Evolutionary conservation across 305 asterid species (phyloP).

Genomic region (Euphrasia arctica): DNA sequence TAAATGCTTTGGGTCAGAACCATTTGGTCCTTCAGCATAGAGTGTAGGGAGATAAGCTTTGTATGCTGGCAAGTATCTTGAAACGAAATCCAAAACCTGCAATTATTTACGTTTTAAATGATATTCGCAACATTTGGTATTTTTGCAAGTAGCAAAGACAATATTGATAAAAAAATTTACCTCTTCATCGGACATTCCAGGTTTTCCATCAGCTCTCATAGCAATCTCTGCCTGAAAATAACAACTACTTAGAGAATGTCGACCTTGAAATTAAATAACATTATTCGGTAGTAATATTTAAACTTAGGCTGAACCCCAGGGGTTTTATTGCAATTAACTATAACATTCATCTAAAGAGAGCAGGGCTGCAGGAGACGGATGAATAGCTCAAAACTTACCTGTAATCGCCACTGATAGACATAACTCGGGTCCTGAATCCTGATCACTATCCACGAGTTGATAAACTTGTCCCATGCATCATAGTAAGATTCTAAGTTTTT

Average conservation of each 20-base stretch:
- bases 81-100: conserved; percentile 90
- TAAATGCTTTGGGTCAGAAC: conserved; percentile 68
- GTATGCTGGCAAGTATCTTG: conserved; percentile 93
- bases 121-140: not conserved
- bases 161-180: conserved; percentile 29
- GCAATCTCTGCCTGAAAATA: conserved; percentile 84
- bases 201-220: conserved; percentile 78
- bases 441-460: conserved; percentile 86
- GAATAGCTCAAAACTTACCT: conserved; percentile 40
- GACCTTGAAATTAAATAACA: not conserved
- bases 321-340: not conserved
- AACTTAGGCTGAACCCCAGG: not conserved
- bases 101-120: conserved; percentile 6
- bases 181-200: conserved; percentile 93
- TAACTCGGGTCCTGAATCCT: conserved; percentile 85
- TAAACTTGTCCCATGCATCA: conserved; percentile 89
- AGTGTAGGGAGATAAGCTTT: conserved; percentile 93
- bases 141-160: not conserved
- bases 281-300: not conserved
- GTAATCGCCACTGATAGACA: conserved; percentile 90
- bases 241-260: conserved; percentile 22
- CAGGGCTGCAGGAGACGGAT: conserved; percentile 11
- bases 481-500: conserved; percentile 75
- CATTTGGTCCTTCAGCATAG: conserved; percentile 86
- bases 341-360: not conserved